Evolutionary conservation across 352 stramenopile species (phyloP), one percentile per base, ranked within the genome.

Genomic region (Paralagenidium karlingii): DNA sequence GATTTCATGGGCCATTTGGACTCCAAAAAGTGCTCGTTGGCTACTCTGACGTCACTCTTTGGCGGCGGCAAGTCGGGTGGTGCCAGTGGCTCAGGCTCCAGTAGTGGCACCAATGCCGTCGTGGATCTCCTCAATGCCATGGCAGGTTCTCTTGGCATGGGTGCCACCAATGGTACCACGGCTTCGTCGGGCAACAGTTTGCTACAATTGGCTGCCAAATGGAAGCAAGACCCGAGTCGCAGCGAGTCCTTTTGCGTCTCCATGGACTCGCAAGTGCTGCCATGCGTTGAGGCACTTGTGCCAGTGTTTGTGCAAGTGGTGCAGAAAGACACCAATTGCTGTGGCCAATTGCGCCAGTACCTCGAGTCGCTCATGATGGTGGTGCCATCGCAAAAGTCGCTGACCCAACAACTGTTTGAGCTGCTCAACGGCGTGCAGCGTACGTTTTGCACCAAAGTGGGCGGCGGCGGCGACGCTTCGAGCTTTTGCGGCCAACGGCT

Each of bases 351-450:
- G 8, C 49, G 49, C n/a, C 49, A 58, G 29, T 68, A 75, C 47
- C 34, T 63, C 41, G 64, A 77, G 24, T 43, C 75, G 29, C 31
- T 44, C 10, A 69, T 73, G 26, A 38, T 82, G 16, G 47, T 82
- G 22, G 51, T 63, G 6, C 64, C 68, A 1, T 47, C 54, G 15
- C 62, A 63, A 0, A 65, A 79, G 34, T 66, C 57, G 31, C 45
- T 65, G 11, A 57, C 53, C 15, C 49, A 68, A 43, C 75, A 53
- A 18, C 41, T 79, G 8, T 42, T 60, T 24, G 51, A 51, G 24
- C 19, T 79, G 8, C 39, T 82, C 38, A 77, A 79, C 42, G 68
- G 64, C 3, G 51, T 82, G 3, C 68, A 82, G 38, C 51, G 41
- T 24, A 60, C 64, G 19, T 65, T 82, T 57, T 82, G 68, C 45